Evolutionary conservation across 176 grass and related monocot species (phyloP).

Genomic region (Aegilops tauschii): DNA sequence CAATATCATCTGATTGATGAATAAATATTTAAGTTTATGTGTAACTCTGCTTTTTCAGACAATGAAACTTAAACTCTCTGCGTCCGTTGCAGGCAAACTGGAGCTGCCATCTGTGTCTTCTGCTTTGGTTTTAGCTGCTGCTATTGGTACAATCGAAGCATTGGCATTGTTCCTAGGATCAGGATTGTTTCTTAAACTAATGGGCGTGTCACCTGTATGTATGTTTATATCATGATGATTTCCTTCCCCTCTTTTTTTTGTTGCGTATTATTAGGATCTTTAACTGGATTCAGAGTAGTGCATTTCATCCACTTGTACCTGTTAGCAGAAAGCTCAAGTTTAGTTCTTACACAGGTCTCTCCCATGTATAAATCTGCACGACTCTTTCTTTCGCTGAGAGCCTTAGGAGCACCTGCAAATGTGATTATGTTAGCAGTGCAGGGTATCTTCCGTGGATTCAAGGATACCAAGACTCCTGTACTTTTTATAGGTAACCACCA

Average conservation of each 20-base stretch:
- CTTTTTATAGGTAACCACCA: conserved; percentile 80
- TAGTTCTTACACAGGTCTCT: conserved; percentile 54
- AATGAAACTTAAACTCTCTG: not conserved
- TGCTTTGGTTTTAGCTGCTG: conserved; percentile 53
- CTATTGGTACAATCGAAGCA: conserved; percentile 65
- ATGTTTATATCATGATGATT: conserved; percentile 39
- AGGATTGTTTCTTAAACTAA: conserved; percentile 64
- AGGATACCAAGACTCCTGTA: conserved; percentile 88
- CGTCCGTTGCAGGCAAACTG: conserved; percentile 36
- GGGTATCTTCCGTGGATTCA: conserved; percentile 91
- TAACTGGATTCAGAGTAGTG: conserved; percentile 1
- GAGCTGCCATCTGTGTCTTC: conserved; percentile 63
- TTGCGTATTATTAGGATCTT: not conserved
- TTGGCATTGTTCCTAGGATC: conserved; percentile 71
- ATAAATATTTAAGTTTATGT: too few species aligned
- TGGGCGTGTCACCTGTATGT: conserved; percentile 82
- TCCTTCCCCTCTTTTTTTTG: not conserved
- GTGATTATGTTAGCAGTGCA: conserved; percentile 83
- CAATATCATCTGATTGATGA: not conserved
- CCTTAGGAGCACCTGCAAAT: conserved; percentile 87
- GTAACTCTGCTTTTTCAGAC: not conserved
- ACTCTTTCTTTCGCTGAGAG: conserved; percentile 78
- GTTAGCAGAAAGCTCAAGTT: not conserved
- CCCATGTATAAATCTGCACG: conserved; percentile 67
- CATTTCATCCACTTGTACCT: not conserved